Conservation (phyloP, 129 eudicot species). For the Tagetes patula region DNA sequence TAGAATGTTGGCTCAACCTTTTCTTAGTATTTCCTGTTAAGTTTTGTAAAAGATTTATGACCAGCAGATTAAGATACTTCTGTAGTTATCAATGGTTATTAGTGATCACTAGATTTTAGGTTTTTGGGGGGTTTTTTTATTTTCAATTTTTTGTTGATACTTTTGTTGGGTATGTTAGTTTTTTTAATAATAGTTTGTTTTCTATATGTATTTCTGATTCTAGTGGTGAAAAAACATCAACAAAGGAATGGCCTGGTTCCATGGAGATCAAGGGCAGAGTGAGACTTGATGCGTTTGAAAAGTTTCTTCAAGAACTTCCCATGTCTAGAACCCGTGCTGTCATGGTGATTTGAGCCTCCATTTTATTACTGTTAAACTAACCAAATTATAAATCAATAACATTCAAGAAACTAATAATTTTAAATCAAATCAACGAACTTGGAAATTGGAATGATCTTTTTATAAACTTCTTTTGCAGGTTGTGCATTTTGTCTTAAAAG, state of each 20-base stretch:
- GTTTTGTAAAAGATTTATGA: background rate
- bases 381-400: background rate
- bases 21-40: too few relatives aligned
- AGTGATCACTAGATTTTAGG: background rate
- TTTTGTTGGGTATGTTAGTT: background rate
- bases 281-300: conserved; percentile 77
- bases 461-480: conserved; percentile 39
- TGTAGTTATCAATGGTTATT: background rate
- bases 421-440: background rate
- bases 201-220: conserved; percentile 9
- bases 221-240: conserved; percentile 87
- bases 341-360: conserved; percentile 51
- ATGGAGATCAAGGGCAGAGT: conserved; percentile 90
- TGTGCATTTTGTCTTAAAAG: conserved; percentile 54
- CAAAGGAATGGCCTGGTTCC: conserved; percentile 72
- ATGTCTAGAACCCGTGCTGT: conserved; percentile 90
- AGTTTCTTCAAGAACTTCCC: conserved; percentile 80
- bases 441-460: background rate
- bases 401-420: background rate
- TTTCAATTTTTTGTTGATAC: background rate
- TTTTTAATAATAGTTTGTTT: background rate
- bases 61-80: background rate
- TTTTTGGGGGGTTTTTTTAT: background rate
- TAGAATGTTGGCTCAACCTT: too few relatives aligned
- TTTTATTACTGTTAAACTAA: conserved; percentile 10